Base-by-base conservation (phyloP, 2,329 filamentous ascomycete species). In the Fusarium miscanthi region DNA sequence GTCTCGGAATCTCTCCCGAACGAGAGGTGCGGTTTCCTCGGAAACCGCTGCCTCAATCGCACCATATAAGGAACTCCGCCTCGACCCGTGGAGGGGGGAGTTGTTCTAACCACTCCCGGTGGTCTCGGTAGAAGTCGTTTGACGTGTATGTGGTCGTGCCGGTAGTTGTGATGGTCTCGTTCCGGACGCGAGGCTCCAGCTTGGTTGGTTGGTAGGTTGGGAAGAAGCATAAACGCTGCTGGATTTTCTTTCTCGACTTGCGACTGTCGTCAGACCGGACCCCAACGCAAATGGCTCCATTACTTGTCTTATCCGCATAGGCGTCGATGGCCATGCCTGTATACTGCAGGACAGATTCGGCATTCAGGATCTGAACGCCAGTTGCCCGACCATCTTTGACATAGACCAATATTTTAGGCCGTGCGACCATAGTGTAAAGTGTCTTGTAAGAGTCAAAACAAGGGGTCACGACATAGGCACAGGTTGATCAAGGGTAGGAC, bases 21-120 rank as follows among this genome's bases (percentile, higher is more conserved):
- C 14, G 7, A 45, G 17, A 10, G 25, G 43, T 21, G 8, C 42
- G 27, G 4, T 45, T 45, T 27, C 12, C 0, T 27, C 8, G 1
- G 27, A 9, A 12, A n/a, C 21, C 3, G 45, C 45, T 1, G 45
- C 45, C 14, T n/a, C 14, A 0, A 17, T 23, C 10, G 10, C 27
- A 17, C 31, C 7, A 0, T 31, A 17, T 17, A 23, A 3, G 0
- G 45, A n/a, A n/a, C 2, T 13, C 21, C 5, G 27, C 14, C 3
- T 48, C 45, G 14, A 31, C 21, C 19, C 14, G 10, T 3, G 10
- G 21, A 12, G n/a, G 10, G 10, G 12, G 21, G 3, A 31, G 27
- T n/a, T 48, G 14, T 17, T 48, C 7, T 2, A 9, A 48, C 2
- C 21, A 48, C 21, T n/a, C 27, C 14, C 14, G 21, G 6, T 31